Evolutionary conservation across 177 flowering plant genomes (phyloP), one percentile per base, ranked within the genome.

Genomic region (Vitis hybrid): DNA sequence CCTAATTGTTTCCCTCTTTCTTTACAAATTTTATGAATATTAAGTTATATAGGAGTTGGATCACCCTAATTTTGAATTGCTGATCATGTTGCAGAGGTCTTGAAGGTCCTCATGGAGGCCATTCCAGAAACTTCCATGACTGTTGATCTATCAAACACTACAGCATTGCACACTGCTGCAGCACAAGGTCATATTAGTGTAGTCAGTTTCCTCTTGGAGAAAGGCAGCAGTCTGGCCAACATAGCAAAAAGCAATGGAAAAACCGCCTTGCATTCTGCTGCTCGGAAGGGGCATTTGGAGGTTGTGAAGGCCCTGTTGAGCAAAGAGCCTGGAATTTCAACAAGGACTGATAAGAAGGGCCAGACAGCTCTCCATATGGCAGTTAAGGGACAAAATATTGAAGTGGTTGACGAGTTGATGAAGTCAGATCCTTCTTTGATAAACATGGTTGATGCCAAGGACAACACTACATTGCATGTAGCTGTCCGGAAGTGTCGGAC

Each of bases 151-250:
- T 72, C 92, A 2, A 92, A 94, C 76, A 90, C 97, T 2, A 92
- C 98, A 0, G 92, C 97, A 2, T 78, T 92, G 70, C 96, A 92
- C 63, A 82, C 92, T 0, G 97, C 97, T 10, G 97, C 97, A 15
- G 71, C 83, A 10, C 97, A 87, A 77, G 98, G 98, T 13, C 93
- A 88, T 69, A 69, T 79, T 31, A 87, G 87, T 56, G 87, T 87
- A 5, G 97, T 94, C 18, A 82, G 81, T 69, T 84, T 85, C 61
- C 82, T 83, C 11, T 60, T 83, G 77, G 86, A 80, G 45, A 49
- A 50, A 29, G 65, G 60, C 10, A 70, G 71, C 56, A 73, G 73
- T 66, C 52, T 83, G 53, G 80, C 73, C 15, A 12, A 75, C 57
- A 78, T 83, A 48, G 78, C 80, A 0, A 76, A 52, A 73, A 80